phyloP scores from a whole-genome alignment of 805 yeast species.

The Naumovozyma castellii region DNA sequence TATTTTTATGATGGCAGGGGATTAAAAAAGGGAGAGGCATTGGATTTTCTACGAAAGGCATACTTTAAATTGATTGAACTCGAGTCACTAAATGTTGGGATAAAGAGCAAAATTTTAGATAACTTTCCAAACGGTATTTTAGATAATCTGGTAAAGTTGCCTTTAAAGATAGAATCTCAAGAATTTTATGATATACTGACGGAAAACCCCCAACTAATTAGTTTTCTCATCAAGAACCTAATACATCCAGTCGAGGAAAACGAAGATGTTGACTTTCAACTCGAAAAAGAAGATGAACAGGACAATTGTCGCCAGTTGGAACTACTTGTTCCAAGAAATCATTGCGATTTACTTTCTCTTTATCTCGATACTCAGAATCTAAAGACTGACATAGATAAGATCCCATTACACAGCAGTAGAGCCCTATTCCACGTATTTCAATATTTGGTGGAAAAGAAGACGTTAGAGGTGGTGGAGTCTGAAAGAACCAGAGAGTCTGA shows the following conservation, averaged over 20 bases:
- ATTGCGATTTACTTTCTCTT: slow-evolving; percentile 11
- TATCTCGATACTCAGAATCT: slow-evolving; percentile 8
- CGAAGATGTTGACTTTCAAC: not conserved
- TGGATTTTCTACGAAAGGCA: slow-evolving; percentile 33
- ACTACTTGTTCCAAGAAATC: slow-evolving; percentile 9
- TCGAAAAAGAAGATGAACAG: not conserved
- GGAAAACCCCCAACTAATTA: slow-evolving; percentile 13
- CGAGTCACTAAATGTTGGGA: slow-evolving; percentile 13
- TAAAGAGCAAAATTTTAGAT: slow-evolving; percentile 11
- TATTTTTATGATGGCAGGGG: slow-evolving; percentile 29
- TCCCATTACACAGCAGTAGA: slow-evolving; percentile 11
- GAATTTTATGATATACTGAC: slow-evolving; percentile 6
- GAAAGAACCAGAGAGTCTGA: not conserved
- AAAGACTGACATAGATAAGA: slow-evolving; percentile 1
- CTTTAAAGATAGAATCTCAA: slow-evolving; percentile 11
- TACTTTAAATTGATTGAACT: slow-evolving; percentile 29
- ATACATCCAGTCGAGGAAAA: slow-evolving; percentile 2
- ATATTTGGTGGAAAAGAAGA: not conserved
- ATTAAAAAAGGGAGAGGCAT: slow-evolving; percentile 32
- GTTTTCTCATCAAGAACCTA: slow-evolving; percentile 14
- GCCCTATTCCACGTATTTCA: not conserved
- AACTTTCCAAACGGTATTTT: slow-evolving; percentile 28
- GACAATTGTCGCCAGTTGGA: not conserved
- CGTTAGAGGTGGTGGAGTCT: not conserved
- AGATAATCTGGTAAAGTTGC: slow-evolving; percentile 14